Base-by-base conservation (phyloP, 371 early-diverging fungal species). In the Funneliformis caledonium region DNA sequence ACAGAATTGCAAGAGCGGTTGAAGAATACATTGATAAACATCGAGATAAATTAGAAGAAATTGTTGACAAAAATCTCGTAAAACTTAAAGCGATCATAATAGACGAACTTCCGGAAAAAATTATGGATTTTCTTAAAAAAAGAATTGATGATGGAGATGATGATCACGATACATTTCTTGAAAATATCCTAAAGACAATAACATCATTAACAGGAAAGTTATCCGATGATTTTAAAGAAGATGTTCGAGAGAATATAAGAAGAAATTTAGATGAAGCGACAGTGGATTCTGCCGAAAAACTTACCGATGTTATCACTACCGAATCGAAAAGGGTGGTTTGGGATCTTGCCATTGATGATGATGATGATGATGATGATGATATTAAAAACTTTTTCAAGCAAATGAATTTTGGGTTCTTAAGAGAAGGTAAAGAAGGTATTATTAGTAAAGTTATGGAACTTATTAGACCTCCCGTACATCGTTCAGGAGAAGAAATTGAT, bases 141-240 rank as follows among this genome's bases (percentile, higher is more conserved):
- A 64, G 9, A 65, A 12, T 59, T 33, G 77, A 77, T 11, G 62
- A 77, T 61, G 56, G 61, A 22, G 62, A 64, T 64, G 61, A 73
- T 50, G 50, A 59, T 16, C 6, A 60, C 42, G 76, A 61, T 61
- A 37, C 19, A 16, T 65, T 77, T 77, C 10, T 77, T 9, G 77
- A 65, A 33, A 47, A 14, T 43, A 16, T 77, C 7, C 8, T 62
- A 5, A 33, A 61, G 45, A 22, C 31, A 14, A 14, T 48, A 19
- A 26, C 65, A 31, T 37, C 64, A 4, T 31, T 77, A 4, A 26
- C 48, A 0, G 62, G 22, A 31, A 31, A 48, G 11, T 22, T 77
- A 33, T 77, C 77, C 2, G 65, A 65, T 42, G 65, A 77, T 48
- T 64, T 77, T 65, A 77, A 77, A 33, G 65, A 77, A 2, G 77